Base-by-base conservation (phyloP, 1,284 basidiomycete species). In the Grifola frondosa region DNA sequence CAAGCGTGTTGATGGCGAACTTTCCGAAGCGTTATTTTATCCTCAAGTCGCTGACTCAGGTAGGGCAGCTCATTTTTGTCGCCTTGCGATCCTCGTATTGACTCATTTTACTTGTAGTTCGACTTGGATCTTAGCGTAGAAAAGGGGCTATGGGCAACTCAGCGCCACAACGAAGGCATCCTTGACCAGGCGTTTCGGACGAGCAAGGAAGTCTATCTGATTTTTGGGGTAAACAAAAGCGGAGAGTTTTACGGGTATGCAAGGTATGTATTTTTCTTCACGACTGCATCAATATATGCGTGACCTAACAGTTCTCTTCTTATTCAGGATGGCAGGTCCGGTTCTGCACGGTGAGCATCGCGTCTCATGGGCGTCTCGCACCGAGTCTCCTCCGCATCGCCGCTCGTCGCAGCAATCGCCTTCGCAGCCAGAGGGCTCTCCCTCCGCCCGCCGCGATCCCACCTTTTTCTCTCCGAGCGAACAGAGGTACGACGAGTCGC, bases 21-120 rank as follows among this genome's bases (percentile, higher is more conserved):
- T 97, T 97, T 63, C 90, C 91, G 4, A 80, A 81, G 58, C 81
- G 95, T 19, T 94, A 84, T 64, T 97, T 97, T 58, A 95, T 97
- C 49, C 78, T 97, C 54, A 97, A 98, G 67, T 92, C 88, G 24
- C 67, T 89, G 54, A 85, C 85, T 1, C 79, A 82, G 71, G 91
- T 89, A 63, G 56, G 75, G 49, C 20, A 40, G 16, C 11, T 34
- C 43, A 9, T 34, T 24, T 20, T 31, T 42, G 3, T 17, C 3
- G 11, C 31, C 10, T 41, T 29, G 25, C 20, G 24, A 24, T 17
- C 35, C 31, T 33, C 23, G 5, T 36, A 12, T 22, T 39, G 38
- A 55, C 49, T 19, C 37, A 40, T 39, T n/a, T 35, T 17, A 61
- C 29, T 48, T 44, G 37, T 57, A 91, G 84, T 78, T 77, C 51